Conservation (phyloP, 1,284 basidiomycete genomes). For the Testicularia cyperi region DNA sequence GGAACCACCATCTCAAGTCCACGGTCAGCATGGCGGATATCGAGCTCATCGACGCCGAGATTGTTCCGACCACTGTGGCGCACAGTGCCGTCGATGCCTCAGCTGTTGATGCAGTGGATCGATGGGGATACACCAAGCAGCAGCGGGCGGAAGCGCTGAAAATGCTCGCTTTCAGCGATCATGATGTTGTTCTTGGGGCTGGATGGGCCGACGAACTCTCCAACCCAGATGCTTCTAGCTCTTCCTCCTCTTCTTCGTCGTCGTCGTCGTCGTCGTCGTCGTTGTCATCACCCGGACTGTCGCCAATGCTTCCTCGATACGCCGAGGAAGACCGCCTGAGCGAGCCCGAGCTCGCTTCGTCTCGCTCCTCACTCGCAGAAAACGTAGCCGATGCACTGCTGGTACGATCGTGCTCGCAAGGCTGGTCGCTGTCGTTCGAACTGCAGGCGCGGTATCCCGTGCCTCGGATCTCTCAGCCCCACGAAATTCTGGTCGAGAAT, state of each 20-base stretch:
- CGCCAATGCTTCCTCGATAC: not conserved
- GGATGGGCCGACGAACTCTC: slow-evolving; percentile 29
- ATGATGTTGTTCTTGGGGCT: slow-evolving; percentile 38
- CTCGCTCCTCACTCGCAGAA: not conserved
- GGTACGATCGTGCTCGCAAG: slow-evolving; percentile 42
- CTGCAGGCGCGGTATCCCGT: slow-evolving; percentile 27
- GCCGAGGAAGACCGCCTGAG: not conserved
- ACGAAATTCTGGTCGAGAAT: slow-evolving; percentile 40
- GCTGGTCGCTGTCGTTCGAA: slow-evolving; percentile 49
- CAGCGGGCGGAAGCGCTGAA: slow-evolving; percentile 25
- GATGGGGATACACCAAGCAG: slow-evolving; percentile 11
- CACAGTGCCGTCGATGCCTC: too few relatives aligned
- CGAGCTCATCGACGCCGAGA: slow-evolving; percentile 32
- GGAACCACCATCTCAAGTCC: too few relatives aligned
- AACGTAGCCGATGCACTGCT: slow-evolving; percentile 37
- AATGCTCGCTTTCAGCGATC: slow-evolving; percentile 17
- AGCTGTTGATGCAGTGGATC: not conserved
- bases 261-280: slow-evolving; percentile 1
- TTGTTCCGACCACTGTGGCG: slow-evolving; percentile 8
- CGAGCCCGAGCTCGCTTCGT: not conserved
- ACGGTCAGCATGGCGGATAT: slow-evolving; percentile 18
- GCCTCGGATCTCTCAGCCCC: slow-evolving; percentile 1
- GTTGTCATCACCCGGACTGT: not conserved
- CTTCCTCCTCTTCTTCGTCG: slow-evolving; percentile 11
- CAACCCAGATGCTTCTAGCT: not conserved